phyloP scores from a whole-genome alignment of 352 stramenopile species.

The Hyaloperonospora arabidopsidis region DNA sequence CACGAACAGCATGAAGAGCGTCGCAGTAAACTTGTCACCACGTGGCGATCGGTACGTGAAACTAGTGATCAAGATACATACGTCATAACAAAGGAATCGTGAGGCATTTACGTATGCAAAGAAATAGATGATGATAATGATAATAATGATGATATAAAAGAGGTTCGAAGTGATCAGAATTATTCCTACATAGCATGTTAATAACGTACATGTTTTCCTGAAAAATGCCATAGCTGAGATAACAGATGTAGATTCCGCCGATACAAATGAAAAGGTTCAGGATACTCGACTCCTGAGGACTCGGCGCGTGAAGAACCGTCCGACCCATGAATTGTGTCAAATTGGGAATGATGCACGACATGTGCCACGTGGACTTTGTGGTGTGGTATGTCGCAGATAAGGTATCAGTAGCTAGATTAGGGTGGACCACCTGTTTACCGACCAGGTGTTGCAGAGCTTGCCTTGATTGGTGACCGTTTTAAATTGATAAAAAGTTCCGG shows the following conservation, averaged over 20 bases:
- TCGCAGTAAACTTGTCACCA: constrained; percentile 86
- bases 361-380: constrained; percentile 20
- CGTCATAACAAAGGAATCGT: not conserved
- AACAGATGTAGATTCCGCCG: constrained; percentile 88
- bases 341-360: constrained; percentile 8
- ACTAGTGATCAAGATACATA: constrained; percentile 21
- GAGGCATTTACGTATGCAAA: not conserved
- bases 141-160: too few species aligned
- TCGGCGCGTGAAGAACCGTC: constrained; percentile 39
- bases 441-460: too few species aligned
- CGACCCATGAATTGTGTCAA: constrained; percentile 24
- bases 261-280: constrained; percentile 82
- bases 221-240: constrained; percentile 89
- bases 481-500: too few species aligned
- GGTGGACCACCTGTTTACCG: too few species aligned
- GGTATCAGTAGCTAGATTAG: not conserved
- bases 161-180: too few species aligned
- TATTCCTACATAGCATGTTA: too few species aligned
- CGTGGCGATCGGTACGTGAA: constrained; percentile 80
- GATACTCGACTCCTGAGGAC: constrained; percentile 52
- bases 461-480: too few species aligned
- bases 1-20: constrained; percentile 89
- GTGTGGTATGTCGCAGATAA: constrained; percentile 2
- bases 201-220: constrained; percentile 91
- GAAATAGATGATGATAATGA: not conserved